phyloP scores from a whole-genome alignment of 106 monocot species.

The Allium sativum region DNA sequence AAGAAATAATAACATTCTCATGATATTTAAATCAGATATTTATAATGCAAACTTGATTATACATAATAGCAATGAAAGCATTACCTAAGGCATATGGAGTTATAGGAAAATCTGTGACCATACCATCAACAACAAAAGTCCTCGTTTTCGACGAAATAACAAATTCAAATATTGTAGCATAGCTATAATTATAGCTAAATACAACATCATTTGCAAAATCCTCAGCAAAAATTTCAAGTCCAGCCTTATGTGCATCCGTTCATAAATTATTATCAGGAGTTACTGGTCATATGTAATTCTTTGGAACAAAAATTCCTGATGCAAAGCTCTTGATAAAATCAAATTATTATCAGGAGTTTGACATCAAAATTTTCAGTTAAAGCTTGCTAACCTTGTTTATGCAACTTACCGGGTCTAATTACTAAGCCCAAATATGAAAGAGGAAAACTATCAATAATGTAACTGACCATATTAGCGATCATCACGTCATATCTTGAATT shows the following conservation, averaged over 20 bases:
- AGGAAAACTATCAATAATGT: too few relatives aligned
- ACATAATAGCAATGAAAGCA: neutral
- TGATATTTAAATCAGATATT: too few relatives aligned
- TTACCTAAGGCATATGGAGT: slow-evolving; percentile 70
- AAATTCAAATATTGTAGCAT: slow-evolving; percentile 63
- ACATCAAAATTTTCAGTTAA: too few relatives aligned
- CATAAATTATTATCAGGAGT: slow-evolving; percentile 36
- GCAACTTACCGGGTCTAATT: too few relatives aligned
- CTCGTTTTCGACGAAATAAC: slow-evolving; percentile 63
- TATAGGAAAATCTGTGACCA: slow-evolving; percentile 64
- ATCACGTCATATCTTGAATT: too few relatives aligned
- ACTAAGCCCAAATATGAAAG: too few relatives aligned
- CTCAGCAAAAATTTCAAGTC: slow-evolving; percentile 60
- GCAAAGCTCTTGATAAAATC: slow-evolving; percentile 71
- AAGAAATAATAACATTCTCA: too few relatives aligned
- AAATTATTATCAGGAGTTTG: too few relatives aligned
- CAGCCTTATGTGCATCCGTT: slow-evolving; percentile 61
- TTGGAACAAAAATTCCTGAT: slow-evolving; percentile 73
- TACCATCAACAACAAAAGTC: slow-evolving; percentile 71
- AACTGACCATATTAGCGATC: too few relatives aligned
- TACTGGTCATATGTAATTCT: slow-evolving; percentile 68
- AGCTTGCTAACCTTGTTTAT: too few relatives aligned
- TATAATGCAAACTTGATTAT: too few relatives aligned
- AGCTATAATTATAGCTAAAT: slow-evolving; percentile 69
- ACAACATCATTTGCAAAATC: slow-evolving; percentile 62